Evolutionary conservation across 2,329 filamentous ascomycete species (phyloP).

Genomic region (Ophiostoma montium): DNA sequence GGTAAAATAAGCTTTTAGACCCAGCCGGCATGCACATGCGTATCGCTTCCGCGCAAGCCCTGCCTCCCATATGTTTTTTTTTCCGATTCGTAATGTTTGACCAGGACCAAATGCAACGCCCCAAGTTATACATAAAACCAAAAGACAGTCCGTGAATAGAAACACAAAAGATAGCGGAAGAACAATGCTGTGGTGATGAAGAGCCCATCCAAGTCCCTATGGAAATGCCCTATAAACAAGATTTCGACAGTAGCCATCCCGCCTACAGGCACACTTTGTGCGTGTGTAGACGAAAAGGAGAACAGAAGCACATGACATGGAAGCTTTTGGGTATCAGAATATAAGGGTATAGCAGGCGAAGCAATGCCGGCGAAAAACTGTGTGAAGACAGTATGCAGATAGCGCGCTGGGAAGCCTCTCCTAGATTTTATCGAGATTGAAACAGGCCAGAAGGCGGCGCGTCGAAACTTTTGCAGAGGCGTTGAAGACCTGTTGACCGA

Average conservation of each 20-base stretch:
- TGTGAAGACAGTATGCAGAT: not conserved
- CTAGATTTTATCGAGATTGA: too few relatives aligned
- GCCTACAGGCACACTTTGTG: not conserved
- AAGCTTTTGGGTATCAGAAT: constrained; percentile 2
- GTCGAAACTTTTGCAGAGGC: too few relatives aligned
- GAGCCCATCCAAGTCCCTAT: not conserved
- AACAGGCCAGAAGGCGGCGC: not conserved
- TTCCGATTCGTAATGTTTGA: not conserved
- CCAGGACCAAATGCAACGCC: not conserved
- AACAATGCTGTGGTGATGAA: not conserved
- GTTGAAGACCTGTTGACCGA: too few relatives aligned
- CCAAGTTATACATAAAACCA: not conserved
- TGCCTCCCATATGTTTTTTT: not conserved
- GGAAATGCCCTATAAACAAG: not conserved
- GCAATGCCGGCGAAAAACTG: not conserved
- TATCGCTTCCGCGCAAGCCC: not conserved
- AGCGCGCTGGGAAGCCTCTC: not conserved
- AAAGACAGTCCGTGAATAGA: not conserved
- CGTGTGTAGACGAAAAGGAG: not conserved
- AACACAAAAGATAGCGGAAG: not conserved
- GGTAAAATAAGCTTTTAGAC: not conserved
- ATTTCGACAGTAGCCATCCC: not conserved
- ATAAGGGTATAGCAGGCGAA: not conserved
- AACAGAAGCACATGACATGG: not conserved
- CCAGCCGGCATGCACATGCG: not conserved